Conservation (phyloP, 2,329 filamentous ascomycete genomes). For the Didymella segeticola region DNA sequence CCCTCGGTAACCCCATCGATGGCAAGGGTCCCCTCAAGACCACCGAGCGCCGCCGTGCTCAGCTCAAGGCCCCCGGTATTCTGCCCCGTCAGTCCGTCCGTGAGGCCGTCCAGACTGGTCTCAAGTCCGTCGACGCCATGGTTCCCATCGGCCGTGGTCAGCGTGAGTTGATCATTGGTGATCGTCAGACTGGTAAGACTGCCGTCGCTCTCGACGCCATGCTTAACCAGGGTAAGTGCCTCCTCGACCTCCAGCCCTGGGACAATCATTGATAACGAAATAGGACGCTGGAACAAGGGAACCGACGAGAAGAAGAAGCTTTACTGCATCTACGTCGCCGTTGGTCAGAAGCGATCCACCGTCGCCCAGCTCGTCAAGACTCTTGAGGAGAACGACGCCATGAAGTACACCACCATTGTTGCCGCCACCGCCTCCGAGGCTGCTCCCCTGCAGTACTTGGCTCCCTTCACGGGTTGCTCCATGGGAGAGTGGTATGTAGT, state of each 20-base stretch:
- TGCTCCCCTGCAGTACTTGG: slow-evolving; percentile 83
- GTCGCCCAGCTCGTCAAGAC: slow-evolving; percentile 99
- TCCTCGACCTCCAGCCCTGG: too few relatives aligned
- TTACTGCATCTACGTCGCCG: slow-evolving; percentile 98
- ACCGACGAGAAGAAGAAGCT: slow-evolving; percentile 97
- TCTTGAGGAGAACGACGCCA: slow-evolving; percentile 98
- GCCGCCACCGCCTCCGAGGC: slow-evolving; percentile 98
- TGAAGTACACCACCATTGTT: slow-evolving; percentile 96
- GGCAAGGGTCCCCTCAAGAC: slow-evolving; percentile 97
- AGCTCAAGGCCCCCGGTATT: slow-evolving; percentile 99
- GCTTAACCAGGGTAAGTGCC: slow-evolving; percentile 94
- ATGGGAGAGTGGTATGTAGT: slow-evolving; percentile 22
- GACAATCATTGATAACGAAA: not conserved
- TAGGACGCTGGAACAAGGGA: slow-evolving; percentile 75
- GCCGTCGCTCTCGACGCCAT: slow-evolving; percentile 97
- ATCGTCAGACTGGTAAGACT: slow-evolving; percentile 99
- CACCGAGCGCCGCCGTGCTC: slow-evolving; percentile 90
- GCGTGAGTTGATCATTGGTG: slow-evolving; percentile 99
- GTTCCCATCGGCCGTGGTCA: slow-evolving; percentile 99
- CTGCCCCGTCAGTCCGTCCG: slow-evolving; percentile 96
- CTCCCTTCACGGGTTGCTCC: slow-evolving; percentile 80
- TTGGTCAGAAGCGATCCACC: slow-evolving; percentile 99
- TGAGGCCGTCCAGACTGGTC: slow-evolving; percentile 98
- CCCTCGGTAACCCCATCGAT: slow-evolving; percentile 98
- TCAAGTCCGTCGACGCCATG: slow-evolving; percentile 99